Evolutionary conservation across 495 filamentous ascomycete genomes (phyloP), one percentile per base, ranked within the genome.

Genomic region (Hypomontagnella monticulosa): DNA sequence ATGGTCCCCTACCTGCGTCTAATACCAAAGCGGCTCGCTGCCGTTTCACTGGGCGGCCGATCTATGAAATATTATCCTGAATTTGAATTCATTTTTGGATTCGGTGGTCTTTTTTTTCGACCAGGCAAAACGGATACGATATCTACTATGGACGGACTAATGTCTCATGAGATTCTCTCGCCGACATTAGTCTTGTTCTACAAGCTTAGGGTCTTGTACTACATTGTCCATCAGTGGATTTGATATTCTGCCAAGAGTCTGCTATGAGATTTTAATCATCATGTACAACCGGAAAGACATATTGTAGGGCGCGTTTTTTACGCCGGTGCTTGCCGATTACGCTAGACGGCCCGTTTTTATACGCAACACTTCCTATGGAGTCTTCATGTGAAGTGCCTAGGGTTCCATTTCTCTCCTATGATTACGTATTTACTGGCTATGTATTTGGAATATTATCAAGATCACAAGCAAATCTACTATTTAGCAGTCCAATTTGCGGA

Each of bases 261-360:
- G 23, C 23, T 27, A 27, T 27, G 23, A 27, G 9, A 42, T 55
- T 51, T 16, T 37, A 1, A 37, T 40, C 12, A 16, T 18, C 4
- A n/a, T 52, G 15, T 58, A 32, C 57, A 51, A 56, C 19, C 6
- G 2, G 23, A 27, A 27, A 27, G 23, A 27, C 23, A 55, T 53
- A 54, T n/a, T n/a, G n/a, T 34, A 68, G 54, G 65, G 59, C 59
- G 65, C 65, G 65, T 19, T 14, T 56, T 55, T 59, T 59, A 23
- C 54, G 64, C 57, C 64, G 64, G 57, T 43, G 53, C 14, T 63
- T 49, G 34, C 65, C 60, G 59, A 18, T 20, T 55, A 34, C 41
- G 27, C 47, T 43, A 19, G 40, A 53, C 36, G n/a, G 34, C 18
- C 52, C 23, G 41, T 30, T 48, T 53, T 4, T 41, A 14, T 34